Base-by-base conservation (phyloP, 176 grass and related monocot species). In the Alloteropsis semialata region DNA sequence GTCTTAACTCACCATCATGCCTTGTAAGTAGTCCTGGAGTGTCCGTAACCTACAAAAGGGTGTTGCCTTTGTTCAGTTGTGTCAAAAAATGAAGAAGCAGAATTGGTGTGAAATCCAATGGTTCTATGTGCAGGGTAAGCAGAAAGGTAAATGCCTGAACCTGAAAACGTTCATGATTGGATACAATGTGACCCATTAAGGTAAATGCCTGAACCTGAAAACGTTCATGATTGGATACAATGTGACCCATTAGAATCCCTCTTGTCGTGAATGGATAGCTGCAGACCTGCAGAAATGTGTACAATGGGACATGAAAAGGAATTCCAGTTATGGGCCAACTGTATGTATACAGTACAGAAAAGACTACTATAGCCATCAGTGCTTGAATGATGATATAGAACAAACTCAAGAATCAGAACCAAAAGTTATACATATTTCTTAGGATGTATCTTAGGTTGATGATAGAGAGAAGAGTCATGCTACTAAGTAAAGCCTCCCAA, bases 151-250 rank as follows among this genome's bases (percentile, higher is more conserved):
- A 28, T 61, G n/a, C n/a, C n/a, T n/a, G 1, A 88, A 95, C 96
- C 92, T 98, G 96, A 91, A 98, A 98, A 69, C 91, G 90, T 57
- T 98, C 92, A 18, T 93, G 84, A 79, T 93, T 93, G 33, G 94
- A 93, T 58, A 98, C 78, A 65, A 98, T 93, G 74, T 98, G 96
- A 58, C 96, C 92, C 96, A 98, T 98, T n/a, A 98, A n/a, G n/a
- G n/a, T n/a, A n/a, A n/a, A n/a, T n/a, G n/a, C n/a, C n/a, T n/a
- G 1, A 88, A 95, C 96, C 92, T 98, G 96, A 91, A 98, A 98
- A 69, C 91, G 90, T 57, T 98, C 92, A 18, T 93, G 84, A 79
- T 93, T 93, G 33, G 94, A 93, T 58, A 98, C 78, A 65, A 98
- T 93, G 74, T 98, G 96, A 58, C 96, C 92, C 96, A 98, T 98